Conservation (phyloP, 139 green algal genomes). For the Axilococcus clingmanii region DNA sequence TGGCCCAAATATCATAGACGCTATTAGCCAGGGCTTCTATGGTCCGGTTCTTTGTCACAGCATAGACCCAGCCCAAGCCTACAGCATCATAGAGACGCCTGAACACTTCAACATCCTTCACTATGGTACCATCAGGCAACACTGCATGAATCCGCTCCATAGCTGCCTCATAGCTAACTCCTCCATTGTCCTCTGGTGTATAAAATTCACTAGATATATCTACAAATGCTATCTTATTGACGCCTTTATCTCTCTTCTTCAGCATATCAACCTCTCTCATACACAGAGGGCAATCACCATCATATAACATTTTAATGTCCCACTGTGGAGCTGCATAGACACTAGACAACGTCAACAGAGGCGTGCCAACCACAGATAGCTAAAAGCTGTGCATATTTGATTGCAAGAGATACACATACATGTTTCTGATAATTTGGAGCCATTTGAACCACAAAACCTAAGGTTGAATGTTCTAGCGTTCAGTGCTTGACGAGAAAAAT, state of each 20-base stretch:
- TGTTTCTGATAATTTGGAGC: too few relatives aligned
- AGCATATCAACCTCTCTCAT: conserved; percentile 92
- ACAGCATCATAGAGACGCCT: conserved; percentile 79
- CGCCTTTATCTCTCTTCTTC: conserved; percentile 40
- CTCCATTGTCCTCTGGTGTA: conserved; percentile 53
- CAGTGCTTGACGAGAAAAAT: too few relatives aligned
- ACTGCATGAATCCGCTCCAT: conserved; percentile 90
- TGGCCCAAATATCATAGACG: conserved; percentile 84
- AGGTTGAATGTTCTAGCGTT: too few relatives aligned
- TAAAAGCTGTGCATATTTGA: too few relatives aligned
- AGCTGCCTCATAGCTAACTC: conserved; percentile 68
- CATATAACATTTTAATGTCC: conserved; percentile 74
- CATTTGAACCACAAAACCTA: too few relatives aligned
- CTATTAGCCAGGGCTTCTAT: conserved; percentile 42
- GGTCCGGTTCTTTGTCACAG: conserved; percentile 51
- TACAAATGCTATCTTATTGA: conserved; percentile 78
- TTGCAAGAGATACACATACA: too few relatives aligned
- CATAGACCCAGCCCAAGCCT: conserved; percentile 79
- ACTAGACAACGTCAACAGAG: too few relatives aligned
- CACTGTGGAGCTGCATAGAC: too few relatives aligned
- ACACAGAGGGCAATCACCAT: conserved; percentile 80
- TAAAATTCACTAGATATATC: conserved; percentile 71
- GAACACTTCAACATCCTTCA: conserved; percentile 75
- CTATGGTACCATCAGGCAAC: conserved; percentile 52
- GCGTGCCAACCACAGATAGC: too few relatives aligned